Base-by-base conservation (phyloP, 1,139 yeast genomes). In the Geotrichum fermentans region DNA sequence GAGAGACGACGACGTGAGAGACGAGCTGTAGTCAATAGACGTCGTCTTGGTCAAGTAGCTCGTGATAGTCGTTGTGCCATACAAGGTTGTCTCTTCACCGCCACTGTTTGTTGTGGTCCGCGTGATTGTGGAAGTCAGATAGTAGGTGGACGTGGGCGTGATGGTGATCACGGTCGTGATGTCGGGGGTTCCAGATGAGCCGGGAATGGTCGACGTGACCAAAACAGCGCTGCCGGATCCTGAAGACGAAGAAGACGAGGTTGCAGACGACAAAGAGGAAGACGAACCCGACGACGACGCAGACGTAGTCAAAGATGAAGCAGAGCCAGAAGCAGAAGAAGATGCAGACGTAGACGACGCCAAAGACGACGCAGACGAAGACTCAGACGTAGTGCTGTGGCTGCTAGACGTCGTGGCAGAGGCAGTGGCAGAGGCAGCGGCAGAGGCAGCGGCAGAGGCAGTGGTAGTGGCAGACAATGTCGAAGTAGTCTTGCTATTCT, bases 1-100 rank as follows among this genome's bases (percentile, higher is more conserved):
- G 16, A 20, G n/a, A 4, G 40, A 22, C 6, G 45, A 33, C 7
- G 38, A 37, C 8, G 36, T 16, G 45, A 76, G 60, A 63, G 83
- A 83, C 11, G 13, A n/a, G 17, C 35, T 18, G 33, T 29, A 34
- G 28, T 35, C 40, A 10, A 43, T 35, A 7, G 40, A 29, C 7
- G 39, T 35, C 4, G 47, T 35, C 10, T 18, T n/a, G 2, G 39
- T 42, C 14, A 30, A 17, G 3, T 18, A 13, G 11, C 33, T 29
- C 11, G 47, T 35, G 26, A 16, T 6, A 3, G 35, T 26, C 18
- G 34, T 26, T 7, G 37, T 29, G 5, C 36, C 20, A 14, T 17
- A 14, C 5, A 20, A 11, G 8, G 43, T 39, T 7, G 43, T n/a
- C 13, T 22, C 30, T n/a, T 20, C 4, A 21, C 40, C 22, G 13